These are phyloP conservation scores for Gracilariopsis chorda DNA, from an alignment of 23 red algal genomes.

Conservation along the genomic window DNA sequence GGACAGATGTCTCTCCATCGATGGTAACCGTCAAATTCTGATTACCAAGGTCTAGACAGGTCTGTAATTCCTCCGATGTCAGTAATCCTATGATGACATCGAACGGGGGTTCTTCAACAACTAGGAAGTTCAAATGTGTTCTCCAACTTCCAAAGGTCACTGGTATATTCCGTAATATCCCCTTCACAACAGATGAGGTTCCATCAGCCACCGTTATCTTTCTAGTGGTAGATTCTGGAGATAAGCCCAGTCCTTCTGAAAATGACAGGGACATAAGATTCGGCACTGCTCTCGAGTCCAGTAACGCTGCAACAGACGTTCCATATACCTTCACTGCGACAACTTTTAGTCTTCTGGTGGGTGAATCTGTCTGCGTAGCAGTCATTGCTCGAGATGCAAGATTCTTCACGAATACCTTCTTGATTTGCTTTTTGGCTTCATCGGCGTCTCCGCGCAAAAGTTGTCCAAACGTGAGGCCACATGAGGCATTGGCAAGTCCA, in stretches of 20 bases:
- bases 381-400: background rate
- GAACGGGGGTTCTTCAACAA: slow-evolving; percentile 6
- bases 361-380: background rate
- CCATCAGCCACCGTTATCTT: background rate
- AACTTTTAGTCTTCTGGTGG: slow-evolving; percentile 12
- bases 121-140: background rate
- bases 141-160: background rate
- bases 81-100: background rate
- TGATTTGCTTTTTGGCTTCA: background rate
- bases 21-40: background rate
- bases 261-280: background rate
- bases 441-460: slow-evolving; percentile 15
- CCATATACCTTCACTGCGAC: slow-evolving; percentile 5
- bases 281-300: slow-evolving; percentile 6
- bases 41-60: background rate
- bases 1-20: background rate
- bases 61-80: background rate
- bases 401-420: background rate
- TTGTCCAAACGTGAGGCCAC: background rate
- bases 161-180: background rate
- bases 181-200: background rate
- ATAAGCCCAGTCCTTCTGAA: background rate
- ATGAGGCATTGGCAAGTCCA: background rate
- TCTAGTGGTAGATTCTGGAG: background rate
- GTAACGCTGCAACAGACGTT: background rate